Percentiles rank a stretch among this genome's conserved stretches.
phyloP scores from a whole-genome alignment of 805 yeast genomes.

The Danielia reshetovae region DNA sequence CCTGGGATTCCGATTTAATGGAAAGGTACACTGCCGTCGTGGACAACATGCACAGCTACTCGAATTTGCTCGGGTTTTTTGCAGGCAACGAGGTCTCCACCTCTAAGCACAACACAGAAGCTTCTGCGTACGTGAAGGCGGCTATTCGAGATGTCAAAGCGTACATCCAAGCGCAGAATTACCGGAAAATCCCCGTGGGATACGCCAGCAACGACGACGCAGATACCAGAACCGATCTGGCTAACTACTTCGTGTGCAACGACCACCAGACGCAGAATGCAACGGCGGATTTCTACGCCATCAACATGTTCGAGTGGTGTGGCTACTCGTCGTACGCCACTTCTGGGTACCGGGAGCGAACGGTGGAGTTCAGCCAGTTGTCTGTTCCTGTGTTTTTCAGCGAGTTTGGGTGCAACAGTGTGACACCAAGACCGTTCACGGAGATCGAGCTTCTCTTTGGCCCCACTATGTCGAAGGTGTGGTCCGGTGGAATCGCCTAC shows the following conservation, averaged over 20 bases:
- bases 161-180: constrained; percentile 24
- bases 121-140: constrained; percentile 35
- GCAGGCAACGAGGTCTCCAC: constrained; percentile 42
- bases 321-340: constrained; percentile 35
- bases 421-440: constrained; percentile 36
- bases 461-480: constrained; percentile 28
- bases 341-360: constrained; percentile 35
- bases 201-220: constrained; percentile 38
- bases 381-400: constrained; percentile 38
- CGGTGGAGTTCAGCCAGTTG: constrained; percentile 23
- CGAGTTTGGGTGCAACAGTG: constrained; percentile 37
- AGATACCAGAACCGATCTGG: constrained; percentile 22
- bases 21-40: constrained; percentile 31
- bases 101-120: constrained; percentile 21
- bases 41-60: constrained; percentile 28
- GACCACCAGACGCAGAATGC: not conserved
- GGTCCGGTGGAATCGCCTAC: constrained; percentile 39
- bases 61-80: constrained; percentile 35
- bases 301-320: constrained; percentile 42
- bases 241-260: constrained; percentile 32
- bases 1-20: constrained; percentile 31
- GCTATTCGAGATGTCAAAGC: constrained; percentile 31
- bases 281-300: constrained; percentile 31
- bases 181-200: constrained; percentile 39
- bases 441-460: constrained; percentile 36